Base-by-base conservation (phyloP, 192 early-diverging fungal genomes). In the Linnemannia exigua region DNA sequence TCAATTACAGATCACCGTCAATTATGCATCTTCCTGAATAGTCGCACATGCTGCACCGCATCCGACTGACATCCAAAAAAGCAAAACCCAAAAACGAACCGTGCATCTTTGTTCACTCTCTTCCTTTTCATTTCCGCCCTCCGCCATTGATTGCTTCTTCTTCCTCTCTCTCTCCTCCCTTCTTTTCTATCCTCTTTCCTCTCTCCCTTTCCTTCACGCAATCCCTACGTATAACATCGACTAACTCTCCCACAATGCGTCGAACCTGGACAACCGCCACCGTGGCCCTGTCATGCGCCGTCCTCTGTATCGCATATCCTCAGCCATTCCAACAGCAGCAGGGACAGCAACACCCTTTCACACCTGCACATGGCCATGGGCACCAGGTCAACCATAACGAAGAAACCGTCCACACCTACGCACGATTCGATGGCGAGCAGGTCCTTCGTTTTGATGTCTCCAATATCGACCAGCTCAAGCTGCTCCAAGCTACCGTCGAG, bases 391-490 rank as follows among this genome's bases (percentile, higher is more conserved):
- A 52, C 75, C 46, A 46, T 20, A 46, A 33, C 47, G n/a, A 36
- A 5, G 74, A 70, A 46, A 25, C 61, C 19, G 63, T 66, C 3
- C 22, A 36, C 15, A 48, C 75, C 9, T 79, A 81, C 37, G 80
- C 80, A 50, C 79, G 76, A 47, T 82, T 81, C 47, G 80, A 82
- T 47, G 67, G 71, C 50, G 85, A 80, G 16, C 48, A 82, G 22
- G 79, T 81, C 28, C 67, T 79, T 51, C 87, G 87, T 15, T 38
- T 79, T 28, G 68, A 82, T 22, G 76, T 82, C 46, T 74, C 80
- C 15, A 78, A 70, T n/a, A 44, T 67, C 0, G 74, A 44, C 16
- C 77, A 85, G 28, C 66, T 85, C 25, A 79, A 76, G 54, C 61
- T 38, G 7, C 83, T 85, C 16, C 69, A 79, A 48, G 38, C 50